phyloP scores from a whole-genome alignment of 306 rosid species.

The Ormosia emarginata region DNA sequence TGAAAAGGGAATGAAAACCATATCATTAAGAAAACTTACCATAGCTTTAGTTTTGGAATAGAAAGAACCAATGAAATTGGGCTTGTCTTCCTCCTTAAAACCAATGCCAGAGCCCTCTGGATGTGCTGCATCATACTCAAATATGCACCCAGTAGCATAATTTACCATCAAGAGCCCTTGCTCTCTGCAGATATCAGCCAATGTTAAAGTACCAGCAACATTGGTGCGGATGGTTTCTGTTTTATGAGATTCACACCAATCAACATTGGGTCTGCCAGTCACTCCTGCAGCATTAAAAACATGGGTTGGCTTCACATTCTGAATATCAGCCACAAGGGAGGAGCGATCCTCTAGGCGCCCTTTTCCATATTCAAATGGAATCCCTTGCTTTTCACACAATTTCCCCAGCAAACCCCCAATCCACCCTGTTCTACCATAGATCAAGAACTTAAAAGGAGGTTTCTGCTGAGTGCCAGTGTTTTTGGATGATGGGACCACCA shows the following conservation, averaged over 20 bases:
- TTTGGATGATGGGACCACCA: constrained; percentile 68
- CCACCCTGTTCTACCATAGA: constrained; percentile 85
- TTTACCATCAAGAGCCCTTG: constrained; percentile 63
- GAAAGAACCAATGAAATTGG: constrained; percentile 77
- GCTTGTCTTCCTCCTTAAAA: constrained; percentile 79
- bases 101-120: constrained; percentile 82
- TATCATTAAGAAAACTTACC: constrained; percentile 36
- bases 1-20: background rate
- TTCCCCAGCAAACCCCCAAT: constrained; percentile 76
- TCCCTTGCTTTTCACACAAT: constrained; percentile 71
- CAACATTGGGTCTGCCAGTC: constrained; percentile 85
- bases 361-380: constrained; percentile 69
- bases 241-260: constrained; percentile 84
- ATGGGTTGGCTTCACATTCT: constrained; percentile 72
- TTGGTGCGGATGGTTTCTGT: constrained; percentile 71
- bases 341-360: constrained; percentile 77
- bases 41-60: constrained; percentile 89
- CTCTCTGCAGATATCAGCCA: constrained; percentile 84
- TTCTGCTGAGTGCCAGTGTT: constrained; percentile 42
- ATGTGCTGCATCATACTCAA: constrained; percentile 75
- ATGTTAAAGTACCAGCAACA: constrained; percentile 73
- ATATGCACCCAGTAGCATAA: constrained; percentile 87
- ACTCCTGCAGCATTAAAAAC: constrained; percentile 87
- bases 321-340: constrained; percentile 60
- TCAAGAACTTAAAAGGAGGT: constrained; percentile 59